Percentiles rank a stretch among this genome's conserved stretches.
Evolutionary conservation across 169 alveolate species (phyloP).

Genomic region (Cryptosporidium viatorum): DNA sequence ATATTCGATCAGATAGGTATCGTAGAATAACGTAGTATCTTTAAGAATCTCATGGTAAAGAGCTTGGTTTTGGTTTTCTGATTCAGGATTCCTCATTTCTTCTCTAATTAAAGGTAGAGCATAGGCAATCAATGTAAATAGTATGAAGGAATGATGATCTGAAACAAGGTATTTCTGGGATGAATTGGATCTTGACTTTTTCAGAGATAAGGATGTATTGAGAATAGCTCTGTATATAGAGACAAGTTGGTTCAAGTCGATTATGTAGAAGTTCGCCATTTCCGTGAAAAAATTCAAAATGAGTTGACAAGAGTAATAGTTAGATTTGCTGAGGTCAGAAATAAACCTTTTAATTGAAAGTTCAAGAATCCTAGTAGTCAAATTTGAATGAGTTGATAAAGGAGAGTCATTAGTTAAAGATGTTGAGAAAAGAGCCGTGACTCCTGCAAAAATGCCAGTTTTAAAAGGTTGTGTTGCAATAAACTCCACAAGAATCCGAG

Average conservation of each 20-base stretch:
- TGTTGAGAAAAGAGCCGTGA: slow-evolving; percentile 69
- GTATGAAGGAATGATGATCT: slow-evolving; percentile 34
- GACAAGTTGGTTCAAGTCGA: slow-evolving; percentile 10
- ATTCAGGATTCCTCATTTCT: slow-evolving; percentile 21
- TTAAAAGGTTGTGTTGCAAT: slow-evolving; percentile 60
- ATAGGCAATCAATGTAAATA: slow-evolving; percentile 57
- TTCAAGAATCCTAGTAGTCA: slow-evolving; percentile 25
- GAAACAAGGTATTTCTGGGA: neutral
- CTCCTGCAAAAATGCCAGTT: slow-evolving; percentile 73
- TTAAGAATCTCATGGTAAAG: slow-evolving; percentile 29
- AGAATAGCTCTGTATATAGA: slow-evolving; percentile 44
- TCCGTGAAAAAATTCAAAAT: slow-evolving; percentile 45
- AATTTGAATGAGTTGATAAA: slow-evolving; percentile 2
- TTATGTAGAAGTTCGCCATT: slow-evolving; percentile 34
- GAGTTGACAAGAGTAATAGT: slow-evolving; percentile 25
- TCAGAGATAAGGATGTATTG: slow-evolving; percentile 12
- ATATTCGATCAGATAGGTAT: slow-evolving; percentile 19
- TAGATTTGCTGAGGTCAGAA: slow-evolving; percentile 30
- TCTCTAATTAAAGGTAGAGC: slow-evolving; percentile 56
- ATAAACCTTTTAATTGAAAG: slow-evolving; percentile 21
- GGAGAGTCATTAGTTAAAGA: slow-evolving; percentile 50
- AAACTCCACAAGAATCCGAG: slow-evolving; percentile 27
- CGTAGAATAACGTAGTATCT: slow-evolving; percentile 31
- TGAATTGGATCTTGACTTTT: neutral
- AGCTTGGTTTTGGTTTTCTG: slow-evolving; percentile 2